These are phyloP conservation scores for Tetracentron sinense DNA, from an alignment of 164 flowering plant species.

Conservation along the genomic window DNA sequence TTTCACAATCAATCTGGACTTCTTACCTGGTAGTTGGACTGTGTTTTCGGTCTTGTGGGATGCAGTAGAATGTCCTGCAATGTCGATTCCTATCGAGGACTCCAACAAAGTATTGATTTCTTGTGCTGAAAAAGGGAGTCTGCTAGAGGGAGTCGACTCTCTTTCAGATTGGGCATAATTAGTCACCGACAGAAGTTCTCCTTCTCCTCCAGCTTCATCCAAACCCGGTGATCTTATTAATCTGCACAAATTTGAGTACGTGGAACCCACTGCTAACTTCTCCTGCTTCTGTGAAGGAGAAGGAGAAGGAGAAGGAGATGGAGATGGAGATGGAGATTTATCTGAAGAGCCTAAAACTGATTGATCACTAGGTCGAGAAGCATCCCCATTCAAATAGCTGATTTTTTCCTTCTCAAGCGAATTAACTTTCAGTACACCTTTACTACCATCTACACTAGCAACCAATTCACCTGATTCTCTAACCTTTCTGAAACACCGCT, in stretches of 20 bases:
- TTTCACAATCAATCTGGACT: conserved; percentile 54
- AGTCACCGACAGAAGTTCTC: conserved; percentile 24
- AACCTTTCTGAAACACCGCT: conserved; percentile 18
- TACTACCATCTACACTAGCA: neutral
- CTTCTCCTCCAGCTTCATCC: conserved; percentile 21
- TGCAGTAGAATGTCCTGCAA: conserved; percentile 12
- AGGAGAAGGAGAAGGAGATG: conserved; percentile 9
- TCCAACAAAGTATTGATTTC: conserved; percentile 23
- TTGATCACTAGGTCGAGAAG: conserved; percentile 16
- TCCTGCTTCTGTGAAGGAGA: conserved; percentile 12
- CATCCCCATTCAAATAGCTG: conserved; percentile 16
- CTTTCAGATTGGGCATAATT: conserved; percentile 29
- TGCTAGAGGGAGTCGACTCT: conserved; percentile 23
- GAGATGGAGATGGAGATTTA: conserved; percentile 9
- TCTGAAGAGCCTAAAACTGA: conserved; percentile 10
- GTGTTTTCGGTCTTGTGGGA: conserved; percentile 26
- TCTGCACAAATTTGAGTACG: conserved; percentile 23
- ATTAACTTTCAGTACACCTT: conserved; percentile 8
- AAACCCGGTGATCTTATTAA: neutral
- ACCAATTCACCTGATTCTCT: conserved; percentile 1
- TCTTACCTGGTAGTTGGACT: conserved; percentile 32
- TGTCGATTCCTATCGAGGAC: conserved; percentile 19
- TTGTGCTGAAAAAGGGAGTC: conserved; percentile 18
- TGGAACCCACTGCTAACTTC: conserved; percentile 9
- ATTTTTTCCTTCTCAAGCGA: conserved; percentile 14